These are phyloP conservation scores for Tylopilus subfusipes DNA, from an alignment of 768 basidiomycete genomes.

Conservation along the genomic window DNA sequence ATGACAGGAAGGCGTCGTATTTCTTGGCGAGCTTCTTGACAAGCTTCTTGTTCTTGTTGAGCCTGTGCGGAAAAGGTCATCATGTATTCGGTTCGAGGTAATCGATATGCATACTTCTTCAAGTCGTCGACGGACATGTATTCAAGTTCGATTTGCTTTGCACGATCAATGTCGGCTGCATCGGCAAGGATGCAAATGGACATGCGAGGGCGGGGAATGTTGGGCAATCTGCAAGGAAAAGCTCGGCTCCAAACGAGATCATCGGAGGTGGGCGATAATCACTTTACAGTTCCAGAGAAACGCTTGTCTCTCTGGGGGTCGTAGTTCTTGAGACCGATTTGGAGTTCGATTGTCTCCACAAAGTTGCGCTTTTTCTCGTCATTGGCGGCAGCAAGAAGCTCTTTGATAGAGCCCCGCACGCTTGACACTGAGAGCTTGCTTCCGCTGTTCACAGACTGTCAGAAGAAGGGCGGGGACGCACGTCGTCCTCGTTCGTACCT, in stretches of 20 bases:
- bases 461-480: not conserved
- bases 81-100: not conserved
- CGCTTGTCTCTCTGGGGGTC: slow-evolving; percentile 99
- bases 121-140: slow-evolving; percentile 99
- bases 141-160: slow-evolving; percentile 95
- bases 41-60: slow-evolving; percentile 99
- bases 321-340: slow-evolving; percentile 98
- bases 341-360: slow-evolving; percentile 93
- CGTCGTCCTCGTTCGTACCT: slow-evolving; percentile 19
- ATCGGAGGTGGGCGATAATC: slow-evolving; percentile 18
- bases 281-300: slow-evolving; percentile 99
- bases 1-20: slow-evolving; percentile 97
- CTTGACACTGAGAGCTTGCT: slow-evolving; percentile 98
- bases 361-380: slow-evolving; percentile 93
- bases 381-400: slow-evolving; percentile 77
- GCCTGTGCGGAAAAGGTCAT: slow-evolving; percentile 41
- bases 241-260: not conserved
- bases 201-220: slow-evolving; percentile 98
- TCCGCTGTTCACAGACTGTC: slow-evolving; percentile 23
- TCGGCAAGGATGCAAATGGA: slow-evolving; percentile 99
- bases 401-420: slow-evolving; percentile 98
- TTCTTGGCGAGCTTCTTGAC: slow-evolving; percentile 99
- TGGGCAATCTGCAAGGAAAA: slow-evolving; percentile 64
- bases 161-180: slow-evolving; percentile 97
- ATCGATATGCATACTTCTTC: slow-evolving; percentile 73